Conservation (phyloP, 208 protist genomes). For the Leishmania major region DNA sequence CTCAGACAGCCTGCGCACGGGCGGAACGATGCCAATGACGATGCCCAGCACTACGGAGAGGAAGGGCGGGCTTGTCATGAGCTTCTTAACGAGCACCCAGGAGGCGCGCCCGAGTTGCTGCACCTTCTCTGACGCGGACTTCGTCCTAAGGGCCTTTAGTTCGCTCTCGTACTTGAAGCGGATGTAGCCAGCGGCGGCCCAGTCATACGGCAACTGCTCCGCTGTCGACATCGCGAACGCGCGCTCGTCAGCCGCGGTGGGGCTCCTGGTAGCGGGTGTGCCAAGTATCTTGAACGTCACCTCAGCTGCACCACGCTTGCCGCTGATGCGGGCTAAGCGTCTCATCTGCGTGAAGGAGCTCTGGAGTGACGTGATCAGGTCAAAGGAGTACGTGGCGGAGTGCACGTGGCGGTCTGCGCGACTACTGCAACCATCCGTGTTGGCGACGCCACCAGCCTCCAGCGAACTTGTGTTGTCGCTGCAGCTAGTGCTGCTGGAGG, state of each 20-base stretch:
- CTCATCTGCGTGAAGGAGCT: slow-evolving; percentile 22
- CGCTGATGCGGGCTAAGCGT: not conserved
- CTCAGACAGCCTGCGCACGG: slow-evolving; percentile 59
- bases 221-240: slow-evolving; percentile 29
- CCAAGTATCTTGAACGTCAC: slow-evolving; percentile 9
- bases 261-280: slow-evolving; percentile 15
- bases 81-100: slow-evolving; percentile 13
- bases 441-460: not conserved
- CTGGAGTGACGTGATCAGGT: not conserved
- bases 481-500: not conserved
- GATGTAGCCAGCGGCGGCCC: slow-evolving; percentile 50
- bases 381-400: not conserved
- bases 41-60: slow-evolving; percentile 71
- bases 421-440: not conserved
- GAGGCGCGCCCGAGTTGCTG: slow-evolving; percentile 7
- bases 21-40: slow-evolving; percentile 66
- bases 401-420: not conserved
- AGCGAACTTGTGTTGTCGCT: slow-evolving; percentile 1
- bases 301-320: not conserved
- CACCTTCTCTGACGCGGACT: slow-evolving; percentile 10
- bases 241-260: slow-evolving; percentile 17
- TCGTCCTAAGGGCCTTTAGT: slow-evolving; percentile 28
- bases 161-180: slow-evolving; percentile 56
- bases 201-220: slow-evolving; percentile 61
- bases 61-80: slow-evolving; percentile 63